phyloP scores from a whole-genome alignment of 306 rosid genomes.

The Glycine latifolia region DNA sequence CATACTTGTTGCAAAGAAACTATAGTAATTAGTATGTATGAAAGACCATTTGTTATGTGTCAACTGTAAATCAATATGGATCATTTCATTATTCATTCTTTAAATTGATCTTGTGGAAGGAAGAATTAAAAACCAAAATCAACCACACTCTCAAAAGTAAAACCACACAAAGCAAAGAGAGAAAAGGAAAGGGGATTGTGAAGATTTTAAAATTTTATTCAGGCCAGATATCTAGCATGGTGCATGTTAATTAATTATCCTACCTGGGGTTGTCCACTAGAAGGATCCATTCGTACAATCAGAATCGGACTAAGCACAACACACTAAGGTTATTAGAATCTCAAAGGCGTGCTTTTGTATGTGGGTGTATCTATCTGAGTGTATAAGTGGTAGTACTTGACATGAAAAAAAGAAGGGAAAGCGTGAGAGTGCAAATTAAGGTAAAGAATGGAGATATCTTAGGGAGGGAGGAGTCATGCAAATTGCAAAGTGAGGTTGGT shows the following conservation, averaged over 20 bases:
- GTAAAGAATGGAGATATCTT: too few species aligned
- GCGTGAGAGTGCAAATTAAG: neutral
- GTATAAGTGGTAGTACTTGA: neutral
- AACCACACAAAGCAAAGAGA: neutral
- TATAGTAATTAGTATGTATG: too few species aligned
- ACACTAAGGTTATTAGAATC: neutral
- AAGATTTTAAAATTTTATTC: neutral
- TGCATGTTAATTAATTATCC: constrained; percentile 11
- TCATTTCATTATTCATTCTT: neutral
- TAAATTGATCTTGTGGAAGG: neutral
- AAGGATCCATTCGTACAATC: constrained; percentile 70
- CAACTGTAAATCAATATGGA: neutral
- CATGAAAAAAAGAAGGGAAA: neutral
- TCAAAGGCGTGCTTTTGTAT: constrained; percentile 17
- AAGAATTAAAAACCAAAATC: constrained; percentile 7
- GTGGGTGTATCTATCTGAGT: neutral
- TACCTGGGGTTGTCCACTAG: constrained; percentile 78
- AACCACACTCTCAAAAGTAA: neutral
- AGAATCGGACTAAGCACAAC: neutral
- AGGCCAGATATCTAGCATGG: neutral
- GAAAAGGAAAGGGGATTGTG: neutral
- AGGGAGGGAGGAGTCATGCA: neutral
- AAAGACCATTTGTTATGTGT: neutral
- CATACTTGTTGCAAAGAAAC: neutral
- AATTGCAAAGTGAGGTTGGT: neutral